Base-by-base conservation (phyloP, 2,329 filamentous ascomycete species). In the Fusarium pseudograminearum region DNA sequence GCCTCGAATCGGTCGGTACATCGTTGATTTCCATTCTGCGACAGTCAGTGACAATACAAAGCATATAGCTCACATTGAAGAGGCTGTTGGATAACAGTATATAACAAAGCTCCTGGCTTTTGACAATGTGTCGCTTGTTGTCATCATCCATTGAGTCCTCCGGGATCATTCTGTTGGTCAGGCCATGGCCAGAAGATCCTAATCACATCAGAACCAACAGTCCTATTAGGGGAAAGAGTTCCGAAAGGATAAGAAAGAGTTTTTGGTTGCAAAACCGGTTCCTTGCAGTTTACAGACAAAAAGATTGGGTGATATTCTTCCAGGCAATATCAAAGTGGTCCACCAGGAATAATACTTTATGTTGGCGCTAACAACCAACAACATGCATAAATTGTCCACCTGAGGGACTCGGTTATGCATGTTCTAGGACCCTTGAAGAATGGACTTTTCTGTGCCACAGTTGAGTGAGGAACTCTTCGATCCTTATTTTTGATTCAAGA, bases 311-410 rank as follows among this genome's bases (percentile, higher is more conserved):
- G 20, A n/a, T 44, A 22, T 24, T 48, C 10, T 15, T 38, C 30
- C 14, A n/a, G 15, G n/a, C 42, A 38, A 48, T 18, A 22, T 30
- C 5, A 7, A 40, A 15, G 24, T 30, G 34, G 24, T 28, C 48
- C 34, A 22, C 48, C 22, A 18, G 34, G 18, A 40, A 38, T 22
- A 52, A 52, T 26, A 22, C 15, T n/a, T 28, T 14, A 6, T 33
- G 51, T 45, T 44, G 36, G 51, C 51, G 20, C 51, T 56, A 48
- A 48, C 42, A 56, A 38, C 53, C 41, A 55, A 55, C 30, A 20
- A 26, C 41, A 47, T 55, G 41, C 22, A 5, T 15, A 38, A 20
- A 48, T 9, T n/a, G 16, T 48, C 31, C 41, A 55, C 24, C 24
- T 28, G 31, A 18, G 38, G 22, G 18, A 26, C n/a, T 47, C 41